Conservation (phyloP, 1,139 yeast species). For the Kodamaea suecica region DNA sequence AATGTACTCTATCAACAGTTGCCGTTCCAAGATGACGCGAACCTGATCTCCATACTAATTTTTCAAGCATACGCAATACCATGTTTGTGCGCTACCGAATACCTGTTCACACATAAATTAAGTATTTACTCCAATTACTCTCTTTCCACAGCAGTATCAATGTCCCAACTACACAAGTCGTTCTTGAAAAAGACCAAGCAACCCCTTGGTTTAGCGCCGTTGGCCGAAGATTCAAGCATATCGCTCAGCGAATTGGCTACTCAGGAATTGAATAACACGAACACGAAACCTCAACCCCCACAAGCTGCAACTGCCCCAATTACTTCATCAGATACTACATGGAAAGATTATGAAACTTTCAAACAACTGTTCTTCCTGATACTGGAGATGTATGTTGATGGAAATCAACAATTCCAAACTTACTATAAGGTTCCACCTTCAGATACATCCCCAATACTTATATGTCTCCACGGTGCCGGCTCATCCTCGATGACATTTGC, state of each 20-base stretch:
- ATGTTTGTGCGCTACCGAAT: too few species aligned
- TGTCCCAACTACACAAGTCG: constrained; percentile 16
- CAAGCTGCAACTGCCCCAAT: neutral
- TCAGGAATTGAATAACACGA: constrained; percentile 5
- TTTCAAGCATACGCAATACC: too few species aligned
- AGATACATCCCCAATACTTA: constrained; percentile 50
- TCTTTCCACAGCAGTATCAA: constrained; percentile 2
- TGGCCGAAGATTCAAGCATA: constrained; percentile 5
- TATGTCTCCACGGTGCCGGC: constrained; percentile 95
- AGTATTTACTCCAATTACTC: too few species aligned
- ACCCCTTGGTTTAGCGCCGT: constrained; percentile 4
- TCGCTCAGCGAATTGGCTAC: constrained; percentile 4
- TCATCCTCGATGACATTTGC: constrained; percentile 82
- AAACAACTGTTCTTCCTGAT: constrained; percentile 8
- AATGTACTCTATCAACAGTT: too few species aligned
- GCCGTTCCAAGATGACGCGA: too few species aligned
- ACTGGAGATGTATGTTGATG: constrained; percentile 8
- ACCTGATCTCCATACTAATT: too few species aligned
- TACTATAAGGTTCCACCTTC: constrained; percentile 56
- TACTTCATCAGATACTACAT: constrained; percentile 1
- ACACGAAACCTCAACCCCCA: neutral
- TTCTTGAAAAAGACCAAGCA: constrained; percentile 40
- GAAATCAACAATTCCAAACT: constrained; percentile 38
- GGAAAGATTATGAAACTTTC: constrained; percentile 8
- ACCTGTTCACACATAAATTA: too few species aligned